A percentile compares a stretch with the other conserved stretches of the same genome.
Evolutionary conservation across 495 filamentous ascomycete species (phyloP).

Genomic region (Aspergillus steynii): DNA sequence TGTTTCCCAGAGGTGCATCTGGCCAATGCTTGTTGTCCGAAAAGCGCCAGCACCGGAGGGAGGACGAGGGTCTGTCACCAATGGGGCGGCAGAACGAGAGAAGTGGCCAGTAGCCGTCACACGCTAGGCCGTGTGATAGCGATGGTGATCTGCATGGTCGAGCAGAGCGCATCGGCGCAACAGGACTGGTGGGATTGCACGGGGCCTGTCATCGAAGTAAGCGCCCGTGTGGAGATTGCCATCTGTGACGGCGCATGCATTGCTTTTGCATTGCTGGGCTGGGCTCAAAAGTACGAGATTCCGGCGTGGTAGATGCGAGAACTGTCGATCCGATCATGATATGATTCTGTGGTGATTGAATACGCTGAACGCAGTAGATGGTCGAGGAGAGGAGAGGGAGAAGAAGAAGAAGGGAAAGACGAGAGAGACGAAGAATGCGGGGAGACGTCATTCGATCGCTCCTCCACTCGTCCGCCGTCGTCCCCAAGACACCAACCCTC

Average conservation of each 20-base stretch:
- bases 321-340: neutral
- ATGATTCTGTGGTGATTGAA: neutral
- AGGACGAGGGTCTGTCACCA: conserved; percentile 31
- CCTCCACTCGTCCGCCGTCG: neutral
- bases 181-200: conserved; percentile 1
- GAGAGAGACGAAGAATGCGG: neutral
- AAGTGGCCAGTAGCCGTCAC: conserved; percentile 37
- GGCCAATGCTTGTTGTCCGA: conserved; percentile 40
- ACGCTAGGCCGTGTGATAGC: conserved; percentile 44
- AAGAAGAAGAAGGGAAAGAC: neutral
- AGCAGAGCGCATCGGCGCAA: conserved; percentile 7
- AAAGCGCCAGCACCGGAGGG: conserved; percentile 40
- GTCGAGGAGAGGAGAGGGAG: neutral
- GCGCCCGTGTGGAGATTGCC: conserved; percentile 12
- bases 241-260: conserved; percentile 14
- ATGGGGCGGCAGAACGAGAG: conserved; percentile 27
- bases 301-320: neutral
- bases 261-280: neutral
- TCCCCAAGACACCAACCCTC: neutral
- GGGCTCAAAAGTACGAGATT: neutral
- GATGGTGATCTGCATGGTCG: conserved; percentile 35
- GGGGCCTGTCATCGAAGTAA: conserved; percentile 9
- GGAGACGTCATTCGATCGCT: conserved; percentile 9
- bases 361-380: neutral
- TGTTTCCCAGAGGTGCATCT: conserved; percentile 41